A percentile compares a stretch with the other conserved stretches of the same genome.
Conservation (phyloP, 1,284 basidiomycete species). For the Hymenochaete sp. region DNA sequence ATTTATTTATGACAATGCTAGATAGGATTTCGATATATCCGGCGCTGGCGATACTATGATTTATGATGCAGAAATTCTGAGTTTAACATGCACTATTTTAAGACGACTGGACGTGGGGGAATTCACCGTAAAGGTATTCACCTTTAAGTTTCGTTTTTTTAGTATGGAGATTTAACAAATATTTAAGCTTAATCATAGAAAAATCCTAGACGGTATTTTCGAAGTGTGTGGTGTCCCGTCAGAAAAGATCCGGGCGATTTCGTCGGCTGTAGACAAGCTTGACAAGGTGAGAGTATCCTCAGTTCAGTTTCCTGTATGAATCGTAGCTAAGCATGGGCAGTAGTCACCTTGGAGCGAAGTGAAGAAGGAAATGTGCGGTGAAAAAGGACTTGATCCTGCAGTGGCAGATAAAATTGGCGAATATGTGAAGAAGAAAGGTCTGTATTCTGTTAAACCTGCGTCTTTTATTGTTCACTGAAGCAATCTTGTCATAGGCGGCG, state of each 20-base stretch:
- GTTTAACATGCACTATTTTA: slow-evolving; percentile 76
- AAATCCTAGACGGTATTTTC: slow-evolving; percentile 96
- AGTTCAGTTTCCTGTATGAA: not conserved
- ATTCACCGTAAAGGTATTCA: slow-evolving; percentile 82
- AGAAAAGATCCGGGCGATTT: slow-evolving; percentile 91
- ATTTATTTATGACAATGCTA: slow-evolving; percentile 28
- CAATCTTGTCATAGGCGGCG: slow-evolving; percentile 46
- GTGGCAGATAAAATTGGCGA: slow-evolving; percentile 93
- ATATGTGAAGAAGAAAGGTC: slow-evolving; percentile 93
- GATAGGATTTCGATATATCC: slow-evolving; percentile 92
- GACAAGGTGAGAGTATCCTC: slow-evolving; percentile 65
- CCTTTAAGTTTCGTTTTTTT: not conserved
- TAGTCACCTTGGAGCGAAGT: slow-evolving; percentile 87
- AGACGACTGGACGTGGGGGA: slow-evolving; percentile 83
- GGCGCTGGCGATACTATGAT: slow-evolving; percentile 95
- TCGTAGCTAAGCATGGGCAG: slow-evolving; percentile 8
- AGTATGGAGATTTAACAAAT: not conserved
- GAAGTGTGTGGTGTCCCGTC: slow-evolving; percentile 91
- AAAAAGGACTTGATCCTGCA: slow-evolving; percentile 83
- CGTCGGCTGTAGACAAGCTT: slow-evolving; percentile 96
- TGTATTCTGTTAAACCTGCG: not conserved
- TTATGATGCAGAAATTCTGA: slow-evolving; percentile 89
- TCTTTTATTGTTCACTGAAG: not conserved
- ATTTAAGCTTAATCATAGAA: slow-evolving; percentile 86
- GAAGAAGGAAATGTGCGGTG: slow-evolving; percentile 91